Evolutionary conservation across 345 rosid genomes (phyloP).

Genomic region (Eucalyptus cloeziana): DNA sequence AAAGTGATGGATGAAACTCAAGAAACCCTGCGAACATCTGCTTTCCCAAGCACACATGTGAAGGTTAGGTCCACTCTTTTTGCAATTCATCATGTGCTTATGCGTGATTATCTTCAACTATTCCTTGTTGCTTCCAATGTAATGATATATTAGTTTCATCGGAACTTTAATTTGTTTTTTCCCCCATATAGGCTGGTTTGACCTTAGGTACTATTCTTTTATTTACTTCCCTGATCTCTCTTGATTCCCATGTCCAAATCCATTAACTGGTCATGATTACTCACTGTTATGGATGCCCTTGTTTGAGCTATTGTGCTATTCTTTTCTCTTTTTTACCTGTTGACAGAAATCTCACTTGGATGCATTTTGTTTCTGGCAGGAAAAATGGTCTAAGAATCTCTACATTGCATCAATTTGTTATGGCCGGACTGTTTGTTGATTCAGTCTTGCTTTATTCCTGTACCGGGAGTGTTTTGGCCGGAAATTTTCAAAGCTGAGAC

Average conservation of each 20-base stretch:
- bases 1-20: slow-evolving; percentile 88
- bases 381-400: slow-evolving; percentile 61
- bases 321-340: neutral
- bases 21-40: slow-evolving; percentile 91
- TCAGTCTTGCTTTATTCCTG: neutral
- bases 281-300: neutral
- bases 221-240: neutral
- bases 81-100: neutral
- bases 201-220: neutral
- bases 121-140: neutral
- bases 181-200: neutral
- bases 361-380: slow-evolving; percentile 20
- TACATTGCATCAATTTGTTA: slow-evolving; percentile 60
- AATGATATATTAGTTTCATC: neutral
- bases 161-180: neutral
- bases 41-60: slow-evolving; percentile 94
- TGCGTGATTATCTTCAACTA: neutral
- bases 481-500: slow-evolving; percentile 19
- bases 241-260: neutral
- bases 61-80: slow-evolving; percentile 34
- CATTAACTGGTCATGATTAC: neutral
- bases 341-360: neutral
- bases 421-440: slow-evolving; percentile 61
- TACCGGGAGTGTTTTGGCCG: neutral
- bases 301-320: neutral